These are phyloP conservation scores for Leccinum incarnatum DNA, from an alignment of 768 basidiomycete species.

Conservation along the genomic window DNA sequence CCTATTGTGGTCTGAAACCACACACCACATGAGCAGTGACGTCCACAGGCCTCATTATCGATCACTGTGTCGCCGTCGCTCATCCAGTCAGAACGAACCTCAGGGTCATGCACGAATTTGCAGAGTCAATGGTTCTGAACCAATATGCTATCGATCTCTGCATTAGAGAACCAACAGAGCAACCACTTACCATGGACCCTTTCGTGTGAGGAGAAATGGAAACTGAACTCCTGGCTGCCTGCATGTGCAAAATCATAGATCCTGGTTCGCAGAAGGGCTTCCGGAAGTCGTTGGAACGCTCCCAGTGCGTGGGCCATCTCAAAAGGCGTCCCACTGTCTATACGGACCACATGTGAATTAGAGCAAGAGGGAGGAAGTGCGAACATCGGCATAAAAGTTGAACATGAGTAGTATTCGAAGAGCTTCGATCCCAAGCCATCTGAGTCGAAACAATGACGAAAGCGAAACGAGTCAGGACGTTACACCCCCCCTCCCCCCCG, in stretches of 20 bases:
- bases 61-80: conserved; percentile 2
- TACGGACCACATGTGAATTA: conserved; percentile 7
- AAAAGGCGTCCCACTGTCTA: background rate
- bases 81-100: background rate
- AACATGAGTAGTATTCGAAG: background rate
- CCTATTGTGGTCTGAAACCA: background rate
- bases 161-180: conserved; percentile 4
- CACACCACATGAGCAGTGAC: background rate
- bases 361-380: background rate
- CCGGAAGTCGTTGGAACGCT: conserved; percentile 4
- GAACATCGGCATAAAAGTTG: background rate
- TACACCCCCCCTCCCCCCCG: background rate
- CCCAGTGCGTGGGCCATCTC: background rate
- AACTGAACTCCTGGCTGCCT: background rate
- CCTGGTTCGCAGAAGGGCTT: background rate
- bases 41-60: background rate
- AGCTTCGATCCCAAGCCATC: background rate
- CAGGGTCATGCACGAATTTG: conserved; percentile 10
- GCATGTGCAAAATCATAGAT: background rate
- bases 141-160: conserved; percentile 12
- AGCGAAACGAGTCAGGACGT: background rate
- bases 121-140: background rate
- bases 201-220: conserved; percentile 1
- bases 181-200: conserved; percentile 5
- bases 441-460: background rate